phyloP scores from a whole-genome alignment of 106 monocot species.

The Acanthochlamys bracteata region DNA sequence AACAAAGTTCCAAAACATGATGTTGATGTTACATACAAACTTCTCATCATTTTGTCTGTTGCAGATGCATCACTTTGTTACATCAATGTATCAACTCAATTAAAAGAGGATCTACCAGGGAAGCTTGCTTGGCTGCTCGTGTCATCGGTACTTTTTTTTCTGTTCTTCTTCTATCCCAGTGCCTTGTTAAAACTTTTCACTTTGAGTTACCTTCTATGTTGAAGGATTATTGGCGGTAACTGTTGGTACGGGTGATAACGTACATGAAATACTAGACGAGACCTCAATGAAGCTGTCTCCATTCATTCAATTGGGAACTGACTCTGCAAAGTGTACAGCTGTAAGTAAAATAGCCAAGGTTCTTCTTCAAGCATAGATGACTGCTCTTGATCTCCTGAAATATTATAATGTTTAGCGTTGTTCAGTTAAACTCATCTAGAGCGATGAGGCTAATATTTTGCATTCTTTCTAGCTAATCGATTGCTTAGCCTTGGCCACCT shows the following conservation, averaged over 20 bases:
- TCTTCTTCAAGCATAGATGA: no score
- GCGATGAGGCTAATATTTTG: no score
- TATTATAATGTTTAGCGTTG: no score
- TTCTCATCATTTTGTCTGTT: background rate
- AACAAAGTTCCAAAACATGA: no score
- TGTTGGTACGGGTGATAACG: conserved; percentile 45
- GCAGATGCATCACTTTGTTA: conserved; percentile 13
- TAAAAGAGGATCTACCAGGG: conserved; percentile 74
- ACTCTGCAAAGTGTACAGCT: conserved; percentile 48
- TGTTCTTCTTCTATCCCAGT: background rate
- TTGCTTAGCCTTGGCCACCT: conserved; percentile 71
- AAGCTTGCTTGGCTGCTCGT: conserved; percentile 68
- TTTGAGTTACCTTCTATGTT: conserved; percentile 2
- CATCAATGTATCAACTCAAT: conserved; percentile 61
- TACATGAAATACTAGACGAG: conserved; percentile 85
- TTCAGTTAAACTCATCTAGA: no score
- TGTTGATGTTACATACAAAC: no score
- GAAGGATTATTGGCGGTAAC: conserved; percentile 78
- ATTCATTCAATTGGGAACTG: conserved; percentile 50
- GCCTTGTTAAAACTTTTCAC: no score
- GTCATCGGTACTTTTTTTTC: conserved; percentile 52
- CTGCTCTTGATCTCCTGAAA: no score
- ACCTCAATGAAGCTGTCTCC: conserved; percentile 55
- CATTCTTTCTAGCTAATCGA: conserved; percentile 56
- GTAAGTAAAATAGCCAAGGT: conserved; percentile 24